Evolutionary conservation across 305 asterid genomes (phyloP), one percentile per base, ranked within the genome.

Genomic region (Petunia hybrid): DNA sequence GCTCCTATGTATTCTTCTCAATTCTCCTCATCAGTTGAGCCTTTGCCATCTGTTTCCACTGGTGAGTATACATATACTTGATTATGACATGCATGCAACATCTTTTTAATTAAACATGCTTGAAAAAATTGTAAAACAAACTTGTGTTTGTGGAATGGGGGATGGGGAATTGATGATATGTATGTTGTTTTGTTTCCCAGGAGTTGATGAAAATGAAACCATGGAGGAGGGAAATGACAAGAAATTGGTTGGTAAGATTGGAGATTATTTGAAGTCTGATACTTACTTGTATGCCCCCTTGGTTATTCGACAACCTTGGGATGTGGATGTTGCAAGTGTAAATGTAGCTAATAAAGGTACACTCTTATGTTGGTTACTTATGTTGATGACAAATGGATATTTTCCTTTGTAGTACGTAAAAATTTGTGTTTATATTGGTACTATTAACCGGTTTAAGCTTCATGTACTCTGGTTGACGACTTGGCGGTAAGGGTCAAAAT

Each of bases 241-340:
- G 85, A 81, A 74, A 71, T 83, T 85, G 66, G 40, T 81, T 7
- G 36, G 55, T 40, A 82, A 76, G 63, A 79, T 85, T 51, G 80
- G 82, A 68, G 87, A 85, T 3, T 91, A 86, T 85, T 57, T 91
- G 80, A 87, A 79, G 78, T 86, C 88, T 63, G 94, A 93, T 84
- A 80, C 84, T 76, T 87, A 88, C 64, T 80, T 93, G 92, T 90
- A 91, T 85, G 88, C 93, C 2, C 91, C 93, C 16, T 45, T 90
- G 39, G 16, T 84, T 43, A 43, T 22, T 69, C 65, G 79, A 16
- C 73, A 77, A 66, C 87, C 88, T 10, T 55, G 80, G 81, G 51
- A 5, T 38, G 5, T 38, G 14, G 53, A 63, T 70, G 63, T 1
- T 84, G 86, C 84, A 86, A 59, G 79, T 53, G 51, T 67, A 56